phyloP scores from a whole-genome alignment of 1,139 yeast species.

The Nakaseomyces bracarensis region DNA sequence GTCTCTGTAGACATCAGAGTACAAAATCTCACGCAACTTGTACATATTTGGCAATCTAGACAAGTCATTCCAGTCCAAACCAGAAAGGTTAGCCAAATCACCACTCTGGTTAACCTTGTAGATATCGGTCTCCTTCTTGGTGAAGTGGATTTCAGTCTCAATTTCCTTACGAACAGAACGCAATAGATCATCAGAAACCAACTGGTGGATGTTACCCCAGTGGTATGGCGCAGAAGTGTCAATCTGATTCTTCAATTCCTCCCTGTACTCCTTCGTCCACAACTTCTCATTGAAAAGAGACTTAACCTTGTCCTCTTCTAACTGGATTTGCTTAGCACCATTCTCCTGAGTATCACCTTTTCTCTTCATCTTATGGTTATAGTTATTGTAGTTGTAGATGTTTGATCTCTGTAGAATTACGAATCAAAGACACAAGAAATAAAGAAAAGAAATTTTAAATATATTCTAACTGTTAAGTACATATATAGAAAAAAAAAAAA shows the following conservation, averaged over 20 bases:
- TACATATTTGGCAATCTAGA: constrained; percentile 64
- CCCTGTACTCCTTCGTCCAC: constrained; percentile 42
- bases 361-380: constrained; percentile 13
- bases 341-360: constrained; percentile 9
- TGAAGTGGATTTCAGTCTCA: constrained; percentile 73
- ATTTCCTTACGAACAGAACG: constrained; percentile 80
- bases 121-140: constrained; percentile 93
- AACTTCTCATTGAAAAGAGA: constrained; percentile 47
- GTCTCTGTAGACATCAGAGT: constrained; percentile 77
- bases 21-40: constrained; percentile 75
- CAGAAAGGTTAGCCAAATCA: constrained; percentile 86
- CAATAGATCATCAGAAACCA: constrained; percentile 69
- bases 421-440: no score
- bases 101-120: constrained; percentile 94
- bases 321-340: constrained; percentile 19
- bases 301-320: constrained; percentile 35
- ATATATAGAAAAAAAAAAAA: no score
- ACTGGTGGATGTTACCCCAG: constrained; percentile 76
- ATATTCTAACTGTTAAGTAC: no score
- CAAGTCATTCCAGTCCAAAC: constrained; percentile 69
- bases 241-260: constrained; percentile 37
- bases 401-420: no score
- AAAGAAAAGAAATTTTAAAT: no score
- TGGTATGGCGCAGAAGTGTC: constrained; percentile 62
- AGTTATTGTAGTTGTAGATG: no score